phyloP scores from a whole-genome alignment of 768 basidiomycete genomes.

The Phaeotremella fagi region DNA sequence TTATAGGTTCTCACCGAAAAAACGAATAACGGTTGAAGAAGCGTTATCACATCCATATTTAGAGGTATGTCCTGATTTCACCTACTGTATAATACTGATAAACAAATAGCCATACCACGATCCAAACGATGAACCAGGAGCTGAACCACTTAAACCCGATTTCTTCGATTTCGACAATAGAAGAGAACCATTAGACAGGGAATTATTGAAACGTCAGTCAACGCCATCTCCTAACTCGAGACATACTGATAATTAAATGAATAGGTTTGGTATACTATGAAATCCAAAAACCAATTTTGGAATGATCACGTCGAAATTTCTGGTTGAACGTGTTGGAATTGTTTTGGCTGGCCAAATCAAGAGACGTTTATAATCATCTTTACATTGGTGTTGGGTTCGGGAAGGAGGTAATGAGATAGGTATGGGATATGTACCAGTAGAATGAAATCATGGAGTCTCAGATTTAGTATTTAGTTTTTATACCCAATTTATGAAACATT shows the following conservation, averaged over 20 bases:
- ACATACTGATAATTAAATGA: neutral
- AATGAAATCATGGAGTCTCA: no score
- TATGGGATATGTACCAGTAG: no score
- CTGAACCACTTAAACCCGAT: slow-evolving; percentile 50
- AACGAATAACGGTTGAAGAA: slow-evolving; percentile 80
- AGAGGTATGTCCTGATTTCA: slow-evolving; percentile 52
- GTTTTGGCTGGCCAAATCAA: no score
- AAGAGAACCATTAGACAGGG: slow-evolving; percentile 44
- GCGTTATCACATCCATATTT: slow-evolving; percentile 87
- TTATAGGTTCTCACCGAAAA: slow-evolving; percentile 58
- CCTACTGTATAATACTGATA: neutral
- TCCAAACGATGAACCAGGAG: slow-evolving; percentile 79
- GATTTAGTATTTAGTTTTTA: no score
- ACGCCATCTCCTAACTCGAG: neutral
- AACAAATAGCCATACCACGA: slow-evolving; percentile 86
- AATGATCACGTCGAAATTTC: no score
- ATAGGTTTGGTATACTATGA: slow-evolving; percentile 32
- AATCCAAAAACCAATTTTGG: slow-evolving; percentile 24
- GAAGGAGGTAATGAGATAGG: no score
- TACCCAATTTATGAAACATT: no score
- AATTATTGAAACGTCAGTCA: slow-evolving; percentile 46
- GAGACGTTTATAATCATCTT: no score
- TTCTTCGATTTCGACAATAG: slow-evolving; percentile 50
- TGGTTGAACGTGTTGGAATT: neutral
- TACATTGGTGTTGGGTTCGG: no score